Percentiles rank a stretch among this genome's conserved stretches.
Conservation (phyloP, 78 protist species). For the Dictyostelium intermedium region DNA sequence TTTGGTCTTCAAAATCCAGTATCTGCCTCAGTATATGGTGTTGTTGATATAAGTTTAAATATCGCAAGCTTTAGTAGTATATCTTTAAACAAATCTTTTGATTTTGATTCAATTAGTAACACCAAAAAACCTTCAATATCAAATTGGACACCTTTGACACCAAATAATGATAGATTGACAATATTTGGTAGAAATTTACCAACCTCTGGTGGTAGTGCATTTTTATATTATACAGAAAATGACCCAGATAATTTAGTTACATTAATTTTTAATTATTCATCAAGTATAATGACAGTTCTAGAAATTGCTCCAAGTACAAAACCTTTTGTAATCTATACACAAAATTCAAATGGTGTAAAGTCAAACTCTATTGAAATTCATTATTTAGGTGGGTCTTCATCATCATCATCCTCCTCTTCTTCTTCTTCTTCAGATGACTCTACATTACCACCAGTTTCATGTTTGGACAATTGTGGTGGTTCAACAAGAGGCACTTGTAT, state of each 20-base stretch:
- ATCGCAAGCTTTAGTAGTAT: not conserved
- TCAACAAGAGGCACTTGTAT: not conserved
- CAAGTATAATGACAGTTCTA: not conserved
- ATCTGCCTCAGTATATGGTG: not conserved
- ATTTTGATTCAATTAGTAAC: not conserved
- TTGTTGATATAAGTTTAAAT: not conserved
- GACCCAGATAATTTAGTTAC: not conserved
- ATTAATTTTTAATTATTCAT: not conserved
- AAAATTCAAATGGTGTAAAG: not conserved
- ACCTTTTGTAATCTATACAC: not conserved
- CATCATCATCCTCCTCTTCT: not conserved
- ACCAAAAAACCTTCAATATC: not conserved
- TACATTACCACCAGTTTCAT: not conserved
- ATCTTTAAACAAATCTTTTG: not conserved
- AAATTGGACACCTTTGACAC: not conserved
- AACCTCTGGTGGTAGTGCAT: not conserved
- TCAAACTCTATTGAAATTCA: too few relatives aligned
- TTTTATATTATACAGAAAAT: not conserved
- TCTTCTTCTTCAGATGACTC: not conserved
- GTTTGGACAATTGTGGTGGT: conserved; percentile 14
- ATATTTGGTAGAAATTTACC: conserved; percentile 8
- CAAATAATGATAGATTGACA: not conserved
- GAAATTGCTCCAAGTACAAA: not conserved
- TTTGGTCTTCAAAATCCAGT: not conserved
- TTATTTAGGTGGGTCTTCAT: not conserved